Base-by-base conservation (phyloP, 805 yeast species). In the Yarrowia deformans region DNA sequence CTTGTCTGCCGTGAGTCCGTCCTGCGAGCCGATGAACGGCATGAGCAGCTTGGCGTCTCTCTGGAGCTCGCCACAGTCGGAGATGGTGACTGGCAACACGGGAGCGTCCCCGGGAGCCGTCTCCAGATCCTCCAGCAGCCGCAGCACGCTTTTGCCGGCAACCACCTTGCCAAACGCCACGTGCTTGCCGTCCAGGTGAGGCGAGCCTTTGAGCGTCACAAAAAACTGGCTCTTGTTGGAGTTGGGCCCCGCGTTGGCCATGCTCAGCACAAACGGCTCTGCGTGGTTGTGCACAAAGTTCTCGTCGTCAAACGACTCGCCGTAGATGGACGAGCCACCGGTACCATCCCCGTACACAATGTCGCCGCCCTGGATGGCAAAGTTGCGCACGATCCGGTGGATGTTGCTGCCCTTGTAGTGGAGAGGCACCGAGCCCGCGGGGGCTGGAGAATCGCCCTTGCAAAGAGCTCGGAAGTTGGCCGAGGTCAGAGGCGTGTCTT, bases 91-190 rank as follows among this genome's bases (percentile, higher is more conserved):
- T 23, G 85, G 87, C 74, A 84, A 84, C 68, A 79, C 79, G 67
- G 98, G 99, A 72, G 81, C 84, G 79, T 93, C 95, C 72, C 90
- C 87, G 74, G 84, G 81, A 69, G 82, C 80, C 23, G 96, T 92
- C 80, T 87, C 86, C 71, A 90, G 87, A 52, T 79, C 79, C 80
- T 93, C 97, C 76, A 95, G 87, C 79, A 85, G 83, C 73, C 84
- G 80, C 69, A 94, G 90, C 66, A 92, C 86, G 72, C 93, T 97
- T 82, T 87, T 84, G 56, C 98, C 98, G 48, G 80, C 82, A 46
- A 92, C 70, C 69, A 95, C 97, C 81, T 91, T 91, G 73, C 99
- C 99, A 76, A 95, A 95, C 48, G 94, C 99, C 77, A 95, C 99
- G 80, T 95, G 99, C 74, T 83, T 87, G 72, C 95, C 95, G 77